Evolutionary conservation across 106 monocot genomes (phyloP).

Genomic region (Dendrobium huoshanense): DNA sequence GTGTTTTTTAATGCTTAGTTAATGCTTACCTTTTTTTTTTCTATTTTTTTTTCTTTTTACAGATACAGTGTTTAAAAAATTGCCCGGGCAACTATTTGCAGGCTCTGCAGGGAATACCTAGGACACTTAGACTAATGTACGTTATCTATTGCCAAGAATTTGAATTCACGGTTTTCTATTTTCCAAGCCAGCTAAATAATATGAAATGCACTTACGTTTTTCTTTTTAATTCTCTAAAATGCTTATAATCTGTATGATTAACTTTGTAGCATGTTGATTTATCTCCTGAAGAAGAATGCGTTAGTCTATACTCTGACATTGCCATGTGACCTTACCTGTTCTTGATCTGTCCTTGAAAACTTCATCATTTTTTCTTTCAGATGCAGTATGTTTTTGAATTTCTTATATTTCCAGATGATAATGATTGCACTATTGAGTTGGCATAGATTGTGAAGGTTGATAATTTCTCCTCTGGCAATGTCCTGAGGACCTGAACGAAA

Average conservation of each 20-base stretch:
- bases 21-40: not conserved
- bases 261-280: not conserved
- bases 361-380: not conserved
- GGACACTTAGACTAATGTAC: slow-evolving; percentile 99
- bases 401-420: not conserved
- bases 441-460: not conserved
- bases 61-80: slow-evolving; percentile 96
- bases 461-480: not conserved
- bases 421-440: not conserved
- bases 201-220: not conserved
- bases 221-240: not conserved
- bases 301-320: not conserved
- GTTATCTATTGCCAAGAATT: slow-evolving; percentile 15
- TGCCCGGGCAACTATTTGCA: slow-evolving; percentile 96
- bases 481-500: not conserved
- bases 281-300: not conserved
- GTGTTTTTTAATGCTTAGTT: not conserved
- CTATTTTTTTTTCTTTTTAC: slow-evolving; percentile 11
- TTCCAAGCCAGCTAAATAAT: not conserved
- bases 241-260: not conserved
- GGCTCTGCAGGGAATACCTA: slow-evolving; percentile 80
- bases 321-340: not conserved
- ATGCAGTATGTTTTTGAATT: not conserved
- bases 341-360: not conserved
- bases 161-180: not conserved